These are phyloP conservation scores for Venturia effusa DNA, from an alignment of 2,329 filamentous ascomycete genomes.

Conservation along the genomic window DNA sequence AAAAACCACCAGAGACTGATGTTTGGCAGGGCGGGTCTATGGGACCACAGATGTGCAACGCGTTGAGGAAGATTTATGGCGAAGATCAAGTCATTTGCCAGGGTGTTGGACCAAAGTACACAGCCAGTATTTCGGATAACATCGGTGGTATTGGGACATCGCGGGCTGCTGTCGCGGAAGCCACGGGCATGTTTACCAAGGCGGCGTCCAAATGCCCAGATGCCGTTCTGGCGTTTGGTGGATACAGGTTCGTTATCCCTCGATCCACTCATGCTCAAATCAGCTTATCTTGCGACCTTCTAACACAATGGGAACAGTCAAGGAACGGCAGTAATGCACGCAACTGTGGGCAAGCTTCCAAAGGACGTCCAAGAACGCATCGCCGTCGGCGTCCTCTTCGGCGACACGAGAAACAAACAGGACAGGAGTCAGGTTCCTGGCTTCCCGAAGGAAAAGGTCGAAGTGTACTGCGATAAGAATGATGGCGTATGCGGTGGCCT, in stretches of 20 bases:
- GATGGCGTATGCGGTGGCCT: constrained; percentile 42
- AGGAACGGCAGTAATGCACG: constrained; percentile 11
- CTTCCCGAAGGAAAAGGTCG: constrained; percentile 32
- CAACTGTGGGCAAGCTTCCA: constrained; percentile 5
- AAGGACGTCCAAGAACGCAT: not conserved
- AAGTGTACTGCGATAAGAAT: constrained; percentile 39
- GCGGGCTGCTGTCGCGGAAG: constrained; percentile 7
- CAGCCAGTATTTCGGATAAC: constrained; percentile 5
- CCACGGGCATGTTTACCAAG: constrained; percentile 10
- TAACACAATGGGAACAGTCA: not conserved
- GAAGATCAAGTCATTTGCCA: not conserved
- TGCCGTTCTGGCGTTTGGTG: constrained; percentile 1
- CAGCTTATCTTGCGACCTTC: too few species aligned
- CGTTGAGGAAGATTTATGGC: constrained; percentile 8
- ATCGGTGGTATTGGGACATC: constrained; percentile 8
- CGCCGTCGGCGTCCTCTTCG: constrained; percentile 10
- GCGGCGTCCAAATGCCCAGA: constrained; percentile 9
- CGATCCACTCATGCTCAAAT: too few species aligned
- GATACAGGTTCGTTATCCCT: constrained; percentile 9
- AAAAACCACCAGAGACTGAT: not conserved
- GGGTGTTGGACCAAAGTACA: constrained; percentile 7
- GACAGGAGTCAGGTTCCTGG: constrained; percentile 10
- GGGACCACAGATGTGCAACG: constrained; percentile 13
- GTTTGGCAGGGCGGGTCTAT: constrained; percentile 13
- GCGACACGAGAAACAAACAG: constrained; percentile 8